A percentile compares a stretch with the other conserved stretches of the same genome.
Evolutionary conservation across 1,284 basidiomycete species (phyloP).

Genomic region (Malassezia brasiliensis): DNA sequence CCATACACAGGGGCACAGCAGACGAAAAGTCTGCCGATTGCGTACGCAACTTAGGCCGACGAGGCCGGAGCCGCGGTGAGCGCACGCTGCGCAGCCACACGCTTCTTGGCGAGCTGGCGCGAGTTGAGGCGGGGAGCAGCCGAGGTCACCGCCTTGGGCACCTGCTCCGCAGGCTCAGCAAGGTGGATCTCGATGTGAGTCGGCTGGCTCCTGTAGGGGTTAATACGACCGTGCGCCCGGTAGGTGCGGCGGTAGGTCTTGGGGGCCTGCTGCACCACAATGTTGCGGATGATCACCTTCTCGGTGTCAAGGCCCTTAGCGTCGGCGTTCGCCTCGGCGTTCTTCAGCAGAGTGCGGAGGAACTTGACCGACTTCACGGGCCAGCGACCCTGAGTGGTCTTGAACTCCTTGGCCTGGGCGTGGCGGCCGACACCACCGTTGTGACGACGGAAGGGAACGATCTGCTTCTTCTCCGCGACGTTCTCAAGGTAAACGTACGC

Average conservation of each 20-base stretch:
- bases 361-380: slow-evolving; percentile 98
- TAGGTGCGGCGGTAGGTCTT: slow-evolving; percentile 99
- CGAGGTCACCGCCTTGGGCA: slow-evolving; percentile 39
- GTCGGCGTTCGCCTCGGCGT: slow-evolving; percentile 97
- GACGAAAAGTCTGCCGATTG: too few species aligned
- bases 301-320: slow-evolving; percentile 91
- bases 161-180: slow-evolving; percentile 38
- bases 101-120: slow-evolving; percentile 44
- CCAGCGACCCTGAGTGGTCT: slow-evolving; percentile 96
- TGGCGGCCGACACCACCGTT: slow-evolving; percentile 94
- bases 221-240: slow-evolving; percentile 86
- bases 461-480: slow-evolving; percentile 91
- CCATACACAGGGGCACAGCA: background rate
- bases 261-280: slow-evolving; percentile 97
- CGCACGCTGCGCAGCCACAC: slow-evolving; percentile 34
- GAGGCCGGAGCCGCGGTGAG: slow-evolving; percentile 10
- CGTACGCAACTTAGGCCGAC: slow-evolving; percentile 8
- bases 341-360: slow-evolving; percentile 89
- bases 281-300: slow-evolving; percentile 88
- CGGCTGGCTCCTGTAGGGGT: slow-evolving; percentile 66
- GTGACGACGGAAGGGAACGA: slow-evolving; percentile 94
- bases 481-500: slow-evolving; percentile 89
- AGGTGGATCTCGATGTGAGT: slow-evolving; percentile 72
- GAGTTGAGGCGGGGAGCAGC: slow-evolving; percentile 38
- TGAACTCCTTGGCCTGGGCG: slow-evolving; percentile 94